These are phyloP conservation scores for Daldinia sp. DNA, from an alignment of 2,329 filamentous ascomycete genomes.

Conservation along the genomic window DNA sequence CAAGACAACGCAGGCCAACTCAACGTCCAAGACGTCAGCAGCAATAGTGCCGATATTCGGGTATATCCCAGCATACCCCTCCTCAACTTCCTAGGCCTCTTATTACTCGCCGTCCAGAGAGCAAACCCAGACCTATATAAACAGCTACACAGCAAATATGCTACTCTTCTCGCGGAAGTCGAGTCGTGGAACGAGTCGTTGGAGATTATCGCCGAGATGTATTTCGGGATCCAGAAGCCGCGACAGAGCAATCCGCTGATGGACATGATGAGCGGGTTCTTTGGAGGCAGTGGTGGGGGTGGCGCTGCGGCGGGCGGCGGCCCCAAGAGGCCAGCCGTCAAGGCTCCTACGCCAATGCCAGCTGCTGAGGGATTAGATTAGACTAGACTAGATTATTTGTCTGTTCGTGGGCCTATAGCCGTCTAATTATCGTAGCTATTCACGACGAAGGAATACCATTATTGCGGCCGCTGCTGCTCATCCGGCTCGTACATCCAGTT, in stretches of 20 bases:
- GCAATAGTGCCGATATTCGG: slow-evolving; percentile 74
- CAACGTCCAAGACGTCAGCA: slow-evolving; percentile 82
- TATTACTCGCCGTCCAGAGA: slow-evolving; percentile 84
- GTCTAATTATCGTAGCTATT: slow-evolving; percentile 14
- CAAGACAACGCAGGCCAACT: slow-evolving; percentile 64
- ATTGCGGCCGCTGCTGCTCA: slow-evolving; percentile 51
- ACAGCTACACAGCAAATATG: slow-evolving; percentile 84
- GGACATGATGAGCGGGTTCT: slow-evolving; percentile 97
- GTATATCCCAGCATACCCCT: slow-evolving; percentile 93
- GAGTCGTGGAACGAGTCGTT: slow-evolving; percentile 82
- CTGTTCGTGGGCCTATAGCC: not conserved
- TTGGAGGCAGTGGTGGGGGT: slow-evolving; percentile 79
- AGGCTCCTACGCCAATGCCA: slow-evolving; percentile 58
- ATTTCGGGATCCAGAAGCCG: slow-evolving; percentile 90
- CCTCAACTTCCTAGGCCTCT: slow-evolving; percentile 88
- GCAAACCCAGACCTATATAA: slow-evolving; percentile 80
- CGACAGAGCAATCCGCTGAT: slow-evolving; percentile 90
- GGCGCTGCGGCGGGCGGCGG: slow-evolving; percentile 51
- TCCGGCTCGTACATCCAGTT: slow-evolving; percentile 91
- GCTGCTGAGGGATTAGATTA: slow-evolving; percentile 68
- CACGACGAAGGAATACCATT: slow-evolving; percentile 34
- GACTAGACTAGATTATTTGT: slow-evolving; percentile 20
- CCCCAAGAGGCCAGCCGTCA: slow-evolving; percentile 53
- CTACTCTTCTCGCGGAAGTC: slow-evolving; percentile 77
- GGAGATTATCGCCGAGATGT: slow-evolving; percentile 92